Base-by-base conservation (phyloP, 2,329 filamentous ascomycete species). In the Sporothrix dimorphospora region DNA sequence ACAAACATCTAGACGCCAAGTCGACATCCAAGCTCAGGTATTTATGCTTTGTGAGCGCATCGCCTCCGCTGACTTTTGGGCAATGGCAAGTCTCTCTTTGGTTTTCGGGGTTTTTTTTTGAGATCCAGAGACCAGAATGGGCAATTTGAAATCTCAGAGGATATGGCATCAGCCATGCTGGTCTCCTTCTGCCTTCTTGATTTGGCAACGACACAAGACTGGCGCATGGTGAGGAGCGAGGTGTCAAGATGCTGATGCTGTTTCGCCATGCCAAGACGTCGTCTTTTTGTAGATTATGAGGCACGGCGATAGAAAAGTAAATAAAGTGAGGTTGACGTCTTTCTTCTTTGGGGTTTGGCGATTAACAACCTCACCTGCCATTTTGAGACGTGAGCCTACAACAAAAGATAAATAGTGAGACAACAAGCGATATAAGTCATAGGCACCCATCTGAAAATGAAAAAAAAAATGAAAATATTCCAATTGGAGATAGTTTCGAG, bases 181-280 rank as follows among this genome's bases (percentile, higher is more conserved):
- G 38, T 21, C 4, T 4, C 27, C 16, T 40, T 68, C 38, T 38
- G 16, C 66, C 66, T 68, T 68, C 66, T 68, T 42, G 6, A 14
- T 68, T 53, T 42, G 30, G 66, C 30, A 16, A 21, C 47, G 8
- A 68, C 34, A 30, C 27, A 14, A 53, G 19, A 40, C 4, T 5
- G 19, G 6, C 24, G 47, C 30, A 40, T 40, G 27, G 47, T 55
- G 45, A 67, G 40, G 40, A 66, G 30, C 24, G 27, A 34, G 11
- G 7, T 34, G 14, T 38, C 40, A 21, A 51, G 8, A 51, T 19
- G 8, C 16, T 21, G 49, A n/a, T 30, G 16, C 27, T 53, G 8
- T n/a, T 24, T 30, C 7, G 21, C 14, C 16, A 59, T 69, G 67
- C 67, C 67, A 69, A 69, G 67, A 69, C 38, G 67, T 59, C 34